Conservation (phyloP, 2,329 filamentous ascomycete species). For the Nigrospora oryzae region DNA sequence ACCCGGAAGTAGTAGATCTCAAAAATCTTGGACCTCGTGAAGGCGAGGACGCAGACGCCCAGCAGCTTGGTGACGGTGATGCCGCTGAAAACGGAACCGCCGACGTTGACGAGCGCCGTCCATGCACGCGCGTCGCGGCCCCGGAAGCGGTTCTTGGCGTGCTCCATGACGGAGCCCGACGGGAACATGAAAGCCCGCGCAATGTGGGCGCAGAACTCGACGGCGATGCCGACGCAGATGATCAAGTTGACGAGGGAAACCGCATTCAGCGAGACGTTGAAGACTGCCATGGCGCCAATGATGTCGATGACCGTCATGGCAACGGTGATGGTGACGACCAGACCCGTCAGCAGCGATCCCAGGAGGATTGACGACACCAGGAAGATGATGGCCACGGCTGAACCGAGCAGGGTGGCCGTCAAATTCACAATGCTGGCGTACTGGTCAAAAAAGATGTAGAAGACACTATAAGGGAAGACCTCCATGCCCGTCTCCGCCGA, state of each 20-base stretch:
- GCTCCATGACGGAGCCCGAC: slow-evolving; percentile 71
- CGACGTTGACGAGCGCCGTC: slow-evolving; percentile 91
- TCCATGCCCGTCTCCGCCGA: slow-evolving; percentile 63
- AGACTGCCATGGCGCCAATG: slow-evolving; percentile 87
- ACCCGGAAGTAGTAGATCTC: slow-evolving; percentile 99
- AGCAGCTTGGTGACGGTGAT: slow-evolving; percentile 95
- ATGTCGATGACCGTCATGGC: slow-evolving; percentile 92
- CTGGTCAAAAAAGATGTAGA: slow-evolving; percentile 99
- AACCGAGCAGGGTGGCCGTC: slow-evolving; percentile 70
- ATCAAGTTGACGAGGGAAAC: slow-evolving; percentile 93
- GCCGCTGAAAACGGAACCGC: slow-evolving; percentile 87
- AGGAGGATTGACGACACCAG: slow-evolving; percentile 71
- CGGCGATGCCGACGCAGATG: slow-evolving; percentile 92
- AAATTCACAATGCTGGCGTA: slow-evolving; percentile 79
- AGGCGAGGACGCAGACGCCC: slow-evolving; percentile 85
- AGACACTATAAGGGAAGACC: slow-evolving; percentile 93
- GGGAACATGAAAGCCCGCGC: slow-evolving; percentile 95
- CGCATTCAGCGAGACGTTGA: slow-evolving; percentile 84
- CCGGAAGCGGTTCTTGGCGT: slow-evolving; percentile 67
- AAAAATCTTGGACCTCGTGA: slow-evolving; percentile 96
- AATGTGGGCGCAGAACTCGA: slow-evolving; percentile 97
- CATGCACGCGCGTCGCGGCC: slow-evolving; percentile 80
- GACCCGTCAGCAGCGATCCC: slow-evolving; percentile 73
- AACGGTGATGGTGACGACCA: slow-evolving; percentile 78
- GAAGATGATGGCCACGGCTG: slow-evolving; percentile 80